Conservation (phyloP, 106 monocot genomes). For the Allium fistulosum region DNA sequence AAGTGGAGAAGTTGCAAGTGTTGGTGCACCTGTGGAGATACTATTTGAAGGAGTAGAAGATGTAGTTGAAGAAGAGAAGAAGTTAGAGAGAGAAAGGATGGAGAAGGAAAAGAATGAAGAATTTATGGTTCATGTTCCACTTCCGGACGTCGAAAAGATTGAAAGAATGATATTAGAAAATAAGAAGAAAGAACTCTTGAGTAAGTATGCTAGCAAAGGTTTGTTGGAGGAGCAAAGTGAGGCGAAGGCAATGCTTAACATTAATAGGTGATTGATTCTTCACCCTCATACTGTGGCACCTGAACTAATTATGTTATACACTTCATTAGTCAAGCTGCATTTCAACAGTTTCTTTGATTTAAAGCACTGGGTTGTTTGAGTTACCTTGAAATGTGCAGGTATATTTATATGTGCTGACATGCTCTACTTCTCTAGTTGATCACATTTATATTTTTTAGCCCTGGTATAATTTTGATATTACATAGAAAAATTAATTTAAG, state of each 20-base stretch:
- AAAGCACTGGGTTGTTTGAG: too few species aligned
- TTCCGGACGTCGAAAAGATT: constrained; percentile 92
- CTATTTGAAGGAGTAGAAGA: constrained; percentile 92
- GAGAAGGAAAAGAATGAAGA: constrained; percentile 48
- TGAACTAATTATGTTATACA: too few species aligned
- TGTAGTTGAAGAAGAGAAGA: constrained; percentile 85
- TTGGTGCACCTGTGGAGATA: constrained; percentile 43
- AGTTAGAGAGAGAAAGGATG: constrained; percentile 37
- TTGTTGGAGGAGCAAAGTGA: constrained; percentile 75
- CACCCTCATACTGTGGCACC: too few species aligned
- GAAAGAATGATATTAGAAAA: constrained; percentile 89
- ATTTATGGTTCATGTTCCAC: constrained; percentile 83
- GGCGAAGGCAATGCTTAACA: constrained; percentile 86
- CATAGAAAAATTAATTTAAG: too few species aligned
- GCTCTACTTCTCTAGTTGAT: too few species aligned
- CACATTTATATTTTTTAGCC: too few species aligned
- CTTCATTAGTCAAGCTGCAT: too few species aligned
- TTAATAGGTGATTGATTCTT: constrained; percentile 33
- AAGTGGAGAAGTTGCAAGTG: constrained; percentile 75
- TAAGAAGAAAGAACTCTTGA: constrained; percentile 89
- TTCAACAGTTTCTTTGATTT: too few species aligned
- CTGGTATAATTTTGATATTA: too few species aligned
- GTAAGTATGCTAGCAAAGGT: constrained; percentile 67
- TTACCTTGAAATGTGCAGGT: too few species aligned
- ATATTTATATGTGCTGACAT: too few species aligned